Evolutionary conservation across 2,329 filamentous ascomycete species (phyloP).

Genomic region (Xylariaceae sp.): DNA sequence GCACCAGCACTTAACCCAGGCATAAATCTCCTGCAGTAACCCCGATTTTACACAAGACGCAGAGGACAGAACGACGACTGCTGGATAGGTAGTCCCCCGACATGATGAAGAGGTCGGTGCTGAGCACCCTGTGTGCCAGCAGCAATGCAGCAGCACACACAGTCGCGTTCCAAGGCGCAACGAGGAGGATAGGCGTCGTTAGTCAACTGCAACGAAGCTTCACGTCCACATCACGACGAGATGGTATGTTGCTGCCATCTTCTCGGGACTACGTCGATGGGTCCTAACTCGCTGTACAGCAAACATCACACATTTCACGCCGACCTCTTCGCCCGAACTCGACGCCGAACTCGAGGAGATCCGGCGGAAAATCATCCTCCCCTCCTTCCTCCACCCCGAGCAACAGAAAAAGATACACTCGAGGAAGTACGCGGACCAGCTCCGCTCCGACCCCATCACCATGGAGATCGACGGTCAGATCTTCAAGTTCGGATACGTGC

Average conservation of each 20-base stretch:
- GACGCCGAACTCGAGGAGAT: slow-evolving; percentile 48
- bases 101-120: slow-evolving; percentile 27
- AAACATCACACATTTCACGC: slow-evolving; percentile 41
- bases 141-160: slow-evolving; percentile 23
- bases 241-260: slow-evolving; percentile 19
- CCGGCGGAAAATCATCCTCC: slow-evolving; percentile 56
- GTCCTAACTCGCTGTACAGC: too few species aligned
- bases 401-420: slow-evolving; percentile 51
- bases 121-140: slow-evolving; percentile 23
- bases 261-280: too few species aligned
- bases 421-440: slow-evolving; percentile 39
- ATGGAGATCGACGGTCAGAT: slow-evolving; percentile 55
- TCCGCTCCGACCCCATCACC: slow-evolving; percentile 50
- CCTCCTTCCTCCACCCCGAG: slow-evolving; percentile 48
- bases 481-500: slow-evolving; percentile 44
- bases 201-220: slow-evolving; percentile 23
- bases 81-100: neutral
- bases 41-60: neutral
- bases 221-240: slow-evolving; percentile 23
- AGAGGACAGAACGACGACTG: neutral
- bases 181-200: slow-evolving; percentile 21
- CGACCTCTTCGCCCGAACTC: slow-evolving; percentile 48
- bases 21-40: neutral
- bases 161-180: slow-evolving; percentile 16
- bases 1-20: neutral